Evolutionary conservation across 129 eudicot genomes (phyloP).

Genomic region (Chrysanthemum makinoi): DNA sequence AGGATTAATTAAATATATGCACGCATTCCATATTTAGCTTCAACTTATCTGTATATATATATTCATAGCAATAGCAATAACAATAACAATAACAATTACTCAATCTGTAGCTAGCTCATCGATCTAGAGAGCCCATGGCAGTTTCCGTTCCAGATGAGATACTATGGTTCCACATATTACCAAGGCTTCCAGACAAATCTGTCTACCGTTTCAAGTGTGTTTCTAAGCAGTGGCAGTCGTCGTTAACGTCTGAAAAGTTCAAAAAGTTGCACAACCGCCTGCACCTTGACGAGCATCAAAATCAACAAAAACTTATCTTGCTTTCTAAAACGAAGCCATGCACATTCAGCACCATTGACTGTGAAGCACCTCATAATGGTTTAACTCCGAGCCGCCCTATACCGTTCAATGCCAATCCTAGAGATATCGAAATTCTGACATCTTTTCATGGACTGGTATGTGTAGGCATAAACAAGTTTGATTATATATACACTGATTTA

Average conservation of each 20-base stretch:
- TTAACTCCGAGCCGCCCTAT: neutral
- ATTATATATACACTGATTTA: neutral
- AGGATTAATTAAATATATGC: too few relatives aligned
- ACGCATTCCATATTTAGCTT: too few relatives aligned
- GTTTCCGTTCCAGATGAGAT: too few relatives aligned
- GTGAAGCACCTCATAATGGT: neutral
- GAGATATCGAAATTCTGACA: neutral
- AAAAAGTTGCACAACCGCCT: neutral
- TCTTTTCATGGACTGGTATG: neutral
- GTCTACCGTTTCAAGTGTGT: neutral
- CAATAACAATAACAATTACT: too few relatives aligned
- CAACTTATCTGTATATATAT: too few relatives aligned
- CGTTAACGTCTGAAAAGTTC: neutral
- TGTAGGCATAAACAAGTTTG: neutral
- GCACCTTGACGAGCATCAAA: neutral
- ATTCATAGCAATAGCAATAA: too few relatives aligned
- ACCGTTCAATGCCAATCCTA: neutral
- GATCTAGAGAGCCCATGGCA: too few relatives aligned
- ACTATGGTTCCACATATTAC: too few relatives aligned
- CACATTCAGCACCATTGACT: conserved; percentile 3
- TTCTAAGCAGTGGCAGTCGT: neutral
- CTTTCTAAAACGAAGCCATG: neutral
- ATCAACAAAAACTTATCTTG: neutral
- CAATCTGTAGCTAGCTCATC: too few relatives aligned
- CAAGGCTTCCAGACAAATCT: neutral